Conservation (phyloP, 768 basidiomycete species). For the Pisolithus marmoratus region DNA sequence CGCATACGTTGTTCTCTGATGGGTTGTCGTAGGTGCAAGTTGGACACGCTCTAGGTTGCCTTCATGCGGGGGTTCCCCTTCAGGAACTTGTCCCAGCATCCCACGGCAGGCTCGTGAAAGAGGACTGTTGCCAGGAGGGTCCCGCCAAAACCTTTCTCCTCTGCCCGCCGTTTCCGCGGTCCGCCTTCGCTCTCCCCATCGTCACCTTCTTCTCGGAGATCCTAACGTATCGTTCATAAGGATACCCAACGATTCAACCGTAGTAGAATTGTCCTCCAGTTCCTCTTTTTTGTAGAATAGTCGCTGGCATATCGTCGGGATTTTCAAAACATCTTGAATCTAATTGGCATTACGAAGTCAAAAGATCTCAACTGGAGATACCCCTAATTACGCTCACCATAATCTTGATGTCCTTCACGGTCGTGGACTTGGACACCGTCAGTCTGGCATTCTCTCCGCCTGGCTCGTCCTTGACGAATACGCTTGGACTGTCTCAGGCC, state of each 20-base stretch:
- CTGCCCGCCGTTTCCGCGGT: constrained; percentile 37
- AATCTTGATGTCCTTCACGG: constrained; percentile 75
- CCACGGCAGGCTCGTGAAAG: constrained; percentile 24
- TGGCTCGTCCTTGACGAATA: constrained; percentile 51
- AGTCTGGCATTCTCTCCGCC: constrained; percentile 46
- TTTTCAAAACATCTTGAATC: constrained; percentile 56
- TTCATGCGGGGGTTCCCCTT: constrained; percentile 23
- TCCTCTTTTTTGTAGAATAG: constrained; percentile 59
- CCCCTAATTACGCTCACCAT: constrained; percentile 38
- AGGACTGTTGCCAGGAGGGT: constrained; percentile 55
- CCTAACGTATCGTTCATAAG: constrained; percentile 60
- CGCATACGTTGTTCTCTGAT: constrained; percentile 36
- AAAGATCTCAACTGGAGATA: not conserved
- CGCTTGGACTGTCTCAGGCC: constrained; percentile 66
- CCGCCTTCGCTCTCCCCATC: constrained; percentile 47
- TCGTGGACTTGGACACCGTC: constrained; percentile 56
- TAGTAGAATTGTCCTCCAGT: constrained; percentile 53
- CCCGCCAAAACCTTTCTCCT: constrained; percentile 68
- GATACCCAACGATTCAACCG: constrained; percentile 48
- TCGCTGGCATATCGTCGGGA: constrained; percentile 74
- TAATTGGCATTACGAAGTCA: constrained; percentile 21
- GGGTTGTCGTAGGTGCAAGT: constrained; percentile 58
- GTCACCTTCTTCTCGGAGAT: constrained; percentile 60
- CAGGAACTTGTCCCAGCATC: constrained; percentile 31
- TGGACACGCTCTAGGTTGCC: constrained; percentile 40